Base-by-base conservation (phyloP, 2,329 filamentous ascomycete species). In the Fusarium sororula region DNA sequence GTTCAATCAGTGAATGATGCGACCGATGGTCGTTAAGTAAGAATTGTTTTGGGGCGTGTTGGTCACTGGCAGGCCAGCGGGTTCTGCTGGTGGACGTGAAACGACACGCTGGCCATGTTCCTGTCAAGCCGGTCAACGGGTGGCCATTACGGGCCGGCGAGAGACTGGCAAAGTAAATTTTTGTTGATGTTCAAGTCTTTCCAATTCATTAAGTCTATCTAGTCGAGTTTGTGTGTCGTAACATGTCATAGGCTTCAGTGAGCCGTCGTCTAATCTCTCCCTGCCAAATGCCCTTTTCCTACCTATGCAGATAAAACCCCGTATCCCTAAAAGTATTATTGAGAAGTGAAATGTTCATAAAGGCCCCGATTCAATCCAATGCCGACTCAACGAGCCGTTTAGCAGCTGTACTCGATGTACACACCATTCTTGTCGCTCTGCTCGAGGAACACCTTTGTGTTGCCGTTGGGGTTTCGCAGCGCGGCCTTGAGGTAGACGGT, bases 351-450 rank as follows among this genome's bases (percentile, higher is more conserved):
- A 38, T 26, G 12, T 11, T 20, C 14, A 35, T 70, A 10, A 28
- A 22, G 7, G 3, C 32, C 32, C 15, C 7, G 3, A 3, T 14
- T 5, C 18, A 11, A n/a, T 41, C 24, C 35, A 26, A 14, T 51
- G 22, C 35, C 14, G 2, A 48, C 41, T 7, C 22, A 9, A 15
- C 10, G 5, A 12, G 7, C 4, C n/a, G 11, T 50, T 35, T 73
- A 74, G 37, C 72, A 74, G 48, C 45, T 54, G 41, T 75, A 81
- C n/a, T 63, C 44, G 35, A 81, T 65, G 44, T 73, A 76, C 42
- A 81, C 67, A 1, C 81, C 81, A 32, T 82, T 81, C 37, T 78
- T 73, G 15, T 56, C 63, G 45, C 81, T 77, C 72, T 82, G 80
- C 20, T 75, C 74, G 6, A 82, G 71, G 58, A 75, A 80, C 32